Conservation (phyloP, 495 filamentous ascomycete genomes). For the Penicillium herquei region DNA sequence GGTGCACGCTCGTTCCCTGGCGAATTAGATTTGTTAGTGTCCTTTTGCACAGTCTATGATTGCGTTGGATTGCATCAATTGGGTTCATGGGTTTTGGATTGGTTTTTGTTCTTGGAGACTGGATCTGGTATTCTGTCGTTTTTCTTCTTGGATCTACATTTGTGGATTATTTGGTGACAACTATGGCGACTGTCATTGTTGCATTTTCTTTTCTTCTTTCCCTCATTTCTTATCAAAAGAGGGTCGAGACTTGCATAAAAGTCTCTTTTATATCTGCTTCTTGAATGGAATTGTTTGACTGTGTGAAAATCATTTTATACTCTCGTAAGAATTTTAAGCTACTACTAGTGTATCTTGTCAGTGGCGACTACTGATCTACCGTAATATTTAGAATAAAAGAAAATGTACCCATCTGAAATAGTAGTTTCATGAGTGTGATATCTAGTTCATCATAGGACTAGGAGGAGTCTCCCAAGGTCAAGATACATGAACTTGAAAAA, state of each 20-base stretch:
- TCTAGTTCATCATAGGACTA: too few species aligned
- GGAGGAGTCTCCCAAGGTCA: too few species aligned
- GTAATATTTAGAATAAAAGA: too few species aligned
- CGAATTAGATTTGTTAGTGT: constrained; percentile 18
- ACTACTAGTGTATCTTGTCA: background rate
- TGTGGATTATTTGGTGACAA: background rate
- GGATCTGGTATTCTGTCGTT: constrained; percentile 16
- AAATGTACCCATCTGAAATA: too few species aligned
- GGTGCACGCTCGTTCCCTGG: constrained; percentile 36
- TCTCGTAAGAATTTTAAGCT: background rate
- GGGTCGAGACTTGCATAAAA: background rate
- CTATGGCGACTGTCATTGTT: constrained; percentile 1
- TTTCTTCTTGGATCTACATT: constrained; percentile 7
- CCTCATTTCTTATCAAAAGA: constrained; percentile 5
- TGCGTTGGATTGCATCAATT: too few species aligned
- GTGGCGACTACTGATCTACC: background rate
- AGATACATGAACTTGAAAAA: background rate
- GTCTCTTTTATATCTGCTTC: constrained; percentile 15
- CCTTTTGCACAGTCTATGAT: background rate
- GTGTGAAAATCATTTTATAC: background rate
- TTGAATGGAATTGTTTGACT: constrained; percentile 28
- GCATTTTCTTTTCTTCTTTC: constrained; percentile 19
- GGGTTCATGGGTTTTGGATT: constrained; percentile 8
- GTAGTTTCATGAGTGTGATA: too few species aligned
- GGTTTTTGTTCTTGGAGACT: constrained; percentile 11